Conservation (phyloP, 2,329 filamentous ascomycete genomes). For the Peltaster fructicola region DNA sequence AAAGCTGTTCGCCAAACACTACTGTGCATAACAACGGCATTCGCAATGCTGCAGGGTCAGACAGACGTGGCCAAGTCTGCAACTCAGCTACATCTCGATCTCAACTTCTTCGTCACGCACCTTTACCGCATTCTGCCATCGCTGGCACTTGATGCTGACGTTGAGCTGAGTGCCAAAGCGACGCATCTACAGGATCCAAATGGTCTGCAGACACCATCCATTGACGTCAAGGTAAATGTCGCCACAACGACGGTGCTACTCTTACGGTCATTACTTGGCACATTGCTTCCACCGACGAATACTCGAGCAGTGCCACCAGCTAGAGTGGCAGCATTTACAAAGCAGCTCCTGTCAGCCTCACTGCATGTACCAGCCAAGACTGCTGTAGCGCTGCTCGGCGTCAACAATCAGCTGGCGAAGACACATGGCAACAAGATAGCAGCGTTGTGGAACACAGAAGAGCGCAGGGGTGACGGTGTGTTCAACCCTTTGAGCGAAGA, state of each 20-base stretch:
- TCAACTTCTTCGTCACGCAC: conserved; percentile 88
- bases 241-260: conserved; percentile 89
- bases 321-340: conserved; percentile 79
- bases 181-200: conserved; percentile 39
- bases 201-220: conserved; percentile 38
- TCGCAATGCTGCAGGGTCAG: conserved; percentile 87
- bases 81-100: conserved; percentile 65
- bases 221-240: conserved; percentile 60
- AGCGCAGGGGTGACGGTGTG: conserved; percentile 75
- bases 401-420: conserved; percentile 63
- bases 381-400: conserved; percentile 56
- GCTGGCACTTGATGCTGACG: conserved; percentile 63
- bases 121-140: conserved; percentile 74
- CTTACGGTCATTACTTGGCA: conserved; percentile 65
- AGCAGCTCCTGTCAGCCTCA: conserved; percentile 67
- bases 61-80: conserved; percentile 67
- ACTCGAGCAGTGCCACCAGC: conserved; percentile 61
- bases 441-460: conserved; percentile 86
- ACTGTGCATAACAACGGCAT: conserved; percentile 89
- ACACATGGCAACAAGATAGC: conserved; percentile 67
- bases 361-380: conserved; percentile 87
- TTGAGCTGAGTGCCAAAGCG: conserved; percentile 62
- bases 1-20: conserved; percentile 75
- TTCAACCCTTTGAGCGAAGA: conserved; percentile 58
- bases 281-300: conserved; percentile 60